Conservation (phyloP, 2,329 filamentous ascomycete species). For the Sporothrix variecibatus region DNA sequence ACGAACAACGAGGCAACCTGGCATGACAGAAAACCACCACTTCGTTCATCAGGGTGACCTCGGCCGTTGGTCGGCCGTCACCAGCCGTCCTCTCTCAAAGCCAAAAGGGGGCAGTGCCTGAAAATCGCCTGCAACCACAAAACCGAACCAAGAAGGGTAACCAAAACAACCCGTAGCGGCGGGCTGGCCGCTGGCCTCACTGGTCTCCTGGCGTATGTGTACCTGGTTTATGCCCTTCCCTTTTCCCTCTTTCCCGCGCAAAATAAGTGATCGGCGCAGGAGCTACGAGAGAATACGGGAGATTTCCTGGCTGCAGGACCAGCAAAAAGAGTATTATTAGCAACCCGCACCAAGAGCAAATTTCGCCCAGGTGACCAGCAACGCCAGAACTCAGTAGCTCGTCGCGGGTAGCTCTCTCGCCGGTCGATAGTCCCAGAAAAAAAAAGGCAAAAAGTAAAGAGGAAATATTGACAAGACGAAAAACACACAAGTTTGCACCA, state of each 20-base stretch:
- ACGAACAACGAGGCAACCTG: not conserved
- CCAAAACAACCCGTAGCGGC: not conserved
- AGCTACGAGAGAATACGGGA: slow-evolving; percentile 9
- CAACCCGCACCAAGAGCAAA: not conserved
- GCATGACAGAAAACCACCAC: not conserved
- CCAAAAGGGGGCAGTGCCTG: slow-evolving; percentile 15
- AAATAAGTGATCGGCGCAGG: not conserved
- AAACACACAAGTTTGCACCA: not conserved
- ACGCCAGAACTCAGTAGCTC: not conserved
- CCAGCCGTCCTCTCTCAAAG: not conserved
- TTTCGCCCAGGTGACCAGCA: not conserved
- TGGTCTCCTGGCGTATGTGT: not conserved
- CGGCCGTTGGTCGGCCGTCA: not conserved
- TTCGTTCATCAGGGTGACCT: not conserved
- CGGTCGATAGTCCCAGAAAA: not conserved
- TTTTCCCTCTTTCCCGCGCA: not conserved
- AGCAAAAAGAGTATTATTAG: slow-evolving; percentile 14
- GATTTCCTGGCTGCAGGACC: not conserved
- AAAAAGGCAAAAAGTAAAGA: not conserved
- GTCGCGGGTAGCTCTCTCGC: not conserved
- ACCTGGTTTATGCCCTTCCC: slow-evolving; percentile 8
- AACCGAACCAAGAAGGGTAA: not conserved
- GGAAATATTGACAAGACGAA: not conserved
- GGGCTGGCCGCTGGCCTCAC: not conserved
- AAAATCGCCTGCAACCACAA: slow-evolving; percentile 16